Base-by-base conservation (phyloP, 2,329 filamentous ascomycete genomes). In the Botrytis byssoidea region DNA sequence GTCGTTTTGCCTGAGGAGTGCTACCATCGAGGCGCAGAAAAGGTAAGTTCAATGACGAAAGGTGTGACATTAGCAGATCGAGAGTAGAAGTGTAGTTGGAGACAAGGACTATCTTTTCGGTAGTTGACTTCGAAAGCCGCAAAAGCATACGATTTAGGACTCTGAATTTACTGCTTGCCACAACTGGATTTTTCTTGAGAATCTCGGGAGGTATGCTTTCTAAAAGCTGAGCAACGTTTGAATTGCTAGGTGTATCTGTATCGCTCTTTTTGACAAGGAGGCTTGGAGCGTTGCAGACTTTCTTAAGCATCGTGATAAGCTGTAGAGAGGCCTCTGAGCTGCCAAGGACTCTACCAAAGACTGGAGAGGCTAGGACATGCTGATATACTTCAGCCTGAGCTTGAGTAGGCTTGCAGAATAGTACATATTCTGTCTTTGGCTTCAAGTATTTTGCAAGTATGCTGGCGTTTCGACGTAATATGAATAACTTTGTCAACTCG, bases 381-480 rank as follows among this genome's bases (percentile, higher is more conserved):
- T 88, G 88, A 79, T 99, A 99, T 0, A 98, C 84, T 74, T 98
- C 94, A 4, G 94, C 93, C 80, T 99, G 96, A 76, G 95, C 94
- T 51, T 91, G 88, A 0, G 94, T 97, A 81, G 98, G 90, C 0
- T 95, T 96, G 0, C 96, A 96, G 78, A 96, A 98, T 0, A 99
- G 84, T 1, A 99, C 93, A 78, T 98, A 99, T 82, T 99, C 96
- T 20, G 96, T 90, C 84, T 99, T 99, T 82, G 95, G 95, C 0
- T 95, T 95, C 22, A 99, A 86, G 61, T 94, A 90, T 3, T 91
- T 91, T 66, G 97, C 93, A 0, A 99, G 94, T 78, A 99, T 95
- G 0, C 93, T 92, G 82, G 98, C 98, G 75, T 98, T 89, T 25
- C 96, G 88, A 4, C 96, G 89, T 6, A 99, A 86, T 6, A 99